Evolutionary conservation across 2,329 filamentous ascomycete species (phyloP).

Genomic region (Aspergillus chevalieri): DNA sequence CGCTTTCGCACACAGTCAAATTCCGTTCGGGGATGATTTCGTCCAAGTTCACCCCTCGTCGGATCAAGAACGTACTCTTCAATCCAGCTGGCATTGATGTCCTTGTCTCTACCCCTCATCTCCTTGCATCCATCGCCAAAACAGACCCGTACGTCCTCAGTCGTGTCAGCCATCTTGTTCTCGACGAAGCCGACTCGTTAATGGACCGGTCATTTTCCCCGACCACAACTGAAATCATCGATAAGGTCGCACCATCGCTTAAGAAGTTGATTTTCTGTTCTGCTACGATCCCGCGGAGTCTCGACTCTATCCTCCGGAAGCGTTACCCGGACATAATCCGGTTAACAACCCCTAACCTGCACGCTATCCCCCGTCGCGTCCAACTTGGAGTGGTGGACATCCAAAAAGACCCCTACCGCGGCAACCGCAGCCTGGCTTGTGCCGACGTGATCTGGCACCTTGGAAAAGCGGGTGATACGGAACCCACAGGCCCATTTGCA

Average conservation of each 20-base stretch:
- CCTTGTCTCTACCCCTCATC: conserved; percentile 79
- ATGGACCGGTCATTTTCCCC: conserved; percentile 89
- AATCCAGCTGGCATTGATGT: conserved; percentile 75
- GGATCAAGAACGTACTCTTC: conserved; percentile 82
- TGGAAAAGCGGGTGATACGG: conserved; percentile 63
- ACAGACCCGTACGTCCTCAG: conserved; percentile 87
- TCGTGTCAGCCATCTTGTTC: conserved; percentile 79
- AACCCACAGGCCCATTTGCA: conserved; percentile 26
- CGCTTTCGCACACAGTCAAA: conserved; percentile 76
- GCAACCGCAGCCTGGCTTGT: conserved; percentile 88
- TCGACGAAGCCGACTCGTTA: conserved; percentile 94
- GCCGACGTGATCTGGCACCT: conserved; percentile 94
- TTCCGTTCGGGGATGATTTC: conserved; percentile 80
- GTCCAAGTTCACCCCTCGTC: conserved; percentile 65
- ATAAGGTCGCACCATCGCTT: conserved; percentile 72
- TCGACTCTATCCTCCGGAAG: conserved; percentile 76
- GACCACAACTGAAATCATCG: conserved; percentile 74
- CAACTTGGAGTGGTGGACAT: conserved; percentile 91
- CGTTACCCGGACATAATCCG: conserved; percentile 78
- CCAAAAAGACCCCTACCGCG: conserved; percentile 83
- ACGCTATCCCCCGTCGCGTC: conserved; percentile 89
- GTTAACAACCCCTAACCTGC: conserved; percentile 89
- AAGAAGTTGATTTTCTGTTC: conserved; percentile 88
- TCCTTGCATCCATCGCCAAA: conserved; percentile 80
- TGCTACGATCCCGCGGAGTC: conserved; percentile 83